Evolutionary conservation across 306 rosid species (phyloP).

Genomic region (Oemleria cerasiformis): DNA sequence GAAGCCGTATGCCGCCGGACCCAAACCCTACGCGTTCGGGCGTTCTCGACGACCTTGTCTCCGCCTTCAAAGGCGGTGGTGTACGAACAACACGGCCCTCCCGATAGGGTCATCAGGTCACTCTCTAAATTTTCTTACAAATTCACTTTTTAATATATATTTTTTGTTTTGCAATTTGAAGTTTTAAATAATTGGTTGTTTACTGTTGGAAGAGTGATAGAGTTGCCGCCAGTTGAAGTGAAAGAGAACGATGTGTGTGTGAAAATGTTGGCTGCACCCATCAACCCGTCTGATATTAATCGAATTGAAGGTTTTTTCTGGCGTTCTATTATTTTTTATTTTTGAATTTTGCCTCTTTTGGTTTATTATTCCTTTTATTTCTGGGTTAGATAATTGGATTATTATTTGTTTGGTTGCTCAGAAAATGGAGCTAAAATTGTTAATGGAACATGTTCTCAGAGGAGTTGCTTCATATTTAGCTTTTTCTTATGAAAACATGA

Average conservation of each 20-base stretch:
- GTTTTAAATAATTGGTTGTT: background rate
- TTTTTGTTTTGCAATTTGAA: background rate
- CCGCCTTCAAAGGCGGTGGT: slow-evolving; percentile 90
- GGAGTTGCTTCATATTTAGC: background rate
- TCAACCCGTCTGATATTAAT: slow-evolving; percentile 86
- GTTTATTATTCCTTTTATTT: background rate
- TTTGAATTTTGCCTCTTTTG: background rate
- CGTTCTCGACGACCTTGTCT: slow-evolving; percentile 56
- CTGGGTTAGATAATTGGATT: background rate
- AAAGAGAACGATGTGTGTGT: slow-evolving; percentile 81
- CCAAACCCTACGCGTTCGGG: slow-evolving; percentile 30
- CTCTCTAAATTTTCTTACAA: background rate
- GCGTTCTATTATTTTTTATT: background rate
- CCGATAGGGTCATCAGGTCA: slow-evolving; percentile 65
- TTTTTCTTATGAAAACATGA: background rate
- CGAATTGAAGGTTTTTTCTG: slow-evolving; percentile 61
- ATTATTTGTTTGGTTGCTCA: slow-evolving; percentile 1
- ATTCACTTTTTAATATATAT: background rate
- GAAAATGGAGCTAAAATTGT: background rate
- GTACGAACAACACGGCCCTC: slow-evolving; percentile 69
- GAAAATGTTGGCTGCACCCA: slow-evolving; percentile 86
- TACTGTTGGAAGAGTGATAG: slow-evolving; percentile 40
- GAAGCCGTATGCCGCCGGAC: slow-evolving; percentile 2
- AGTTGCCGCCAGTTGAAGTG: slow-evolving; percentile 57
- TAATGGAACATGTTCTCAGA: background rate